Conservation (phyloP, 306 rosid species). For the Heteromeles arbutifolia region DNA sequence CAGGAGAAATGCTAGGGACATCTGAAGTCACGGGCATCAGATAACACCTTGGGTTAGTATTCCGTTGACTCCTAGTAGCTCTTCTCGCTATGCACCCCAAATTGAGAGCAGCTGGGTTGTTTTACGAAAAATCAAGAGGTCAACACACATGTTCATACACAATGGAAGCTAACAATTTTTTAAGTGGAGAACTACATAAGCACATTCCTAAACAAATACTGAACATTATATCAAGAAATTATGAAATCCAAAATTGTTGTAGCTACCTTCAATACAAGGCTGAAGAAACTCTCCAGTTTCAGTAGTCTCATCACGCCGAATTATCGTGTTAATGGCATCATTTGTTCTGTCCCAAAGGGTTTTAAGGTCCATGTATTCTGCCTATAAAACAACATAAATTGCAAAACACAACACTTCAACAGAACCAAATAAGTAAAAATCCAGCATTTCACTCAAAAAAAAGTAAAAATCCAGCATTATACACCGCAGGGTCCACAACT, state of each 20-base stretch:
- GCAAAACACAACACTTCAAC: constrained; percentile 8
- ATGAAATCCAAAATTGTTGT: not conserved
- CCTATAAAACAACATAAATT: constrained; percentile 32
- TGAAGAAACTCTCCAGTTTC: constrained; percentile 63
- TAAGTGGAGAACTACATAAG: not conserved
- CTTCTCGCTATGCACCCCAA: constrained; percentile 62
- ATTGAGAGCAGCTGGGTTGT: constrained; percentile 56
- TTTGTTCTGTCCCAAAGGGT: constrained; percentile 60
- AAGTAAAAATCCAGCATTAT: not conserved
- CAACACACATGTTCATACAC: not conserved
- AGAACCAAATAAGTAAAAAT: not conserved
- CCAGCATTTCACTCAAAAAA: constrained; percentile 5
- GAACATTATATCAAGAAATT: not conserved
- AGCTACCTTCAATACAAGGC: constrained; percentile 86
- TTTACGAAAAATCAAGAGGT: constrained; percentile 3
- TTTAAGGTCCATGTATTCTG: constrained; percentile 57
- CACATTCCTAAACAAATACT: not conserved
- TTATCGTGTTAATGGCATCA: constrained; percentile 63
- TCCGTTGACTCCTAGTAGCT: constrained; percentile 60
- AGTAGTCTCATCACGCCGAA: constrained; percentile 46
- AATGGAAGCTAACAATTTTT: not conserved
- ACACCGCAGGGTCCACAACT: not conserved
- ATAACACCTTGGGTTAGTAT: constrained; percentile 47
- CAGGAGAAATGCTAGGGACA: constrained; percentile 5
- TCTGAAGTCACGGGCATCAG: constrained; percentile 32